Conservation (phyloP, 2,329 filamentous ascomycete species). For the Coleophoma cylindrospora region DNA sequence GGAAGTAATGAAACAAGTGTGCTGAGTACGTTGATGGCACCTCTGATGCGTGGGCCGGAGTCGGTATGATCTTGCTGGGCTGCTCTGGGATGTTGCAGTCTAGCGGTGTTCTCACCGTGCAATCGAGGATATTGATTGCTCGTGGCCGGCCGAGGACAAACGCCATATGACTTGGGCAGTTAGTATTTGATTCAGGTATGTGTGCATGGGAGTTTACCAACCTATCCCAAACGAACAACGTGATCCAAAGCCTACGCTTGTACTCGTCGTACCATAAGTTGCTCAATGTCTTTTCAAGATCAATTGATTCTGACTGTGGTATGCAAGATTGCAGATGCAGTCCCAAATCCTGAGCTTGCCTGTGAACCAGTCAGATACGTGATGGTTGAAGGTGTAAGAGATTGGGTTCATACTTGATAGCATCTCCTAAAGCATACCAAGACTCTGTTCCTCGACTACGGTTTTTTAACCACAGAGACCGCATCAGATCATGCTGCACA, state of each 20-base stretch:
- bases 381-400: background rate
- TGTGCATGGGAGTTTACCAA: background rate
- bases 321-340: background rate
- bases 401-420: background rate
- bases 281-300: background rate
- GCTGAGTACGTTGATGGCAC: background rate
- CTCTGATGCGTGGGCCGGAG: background rate
- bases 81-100: background rate
- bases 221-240: background rate
- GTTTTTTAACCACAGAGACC: background rate
- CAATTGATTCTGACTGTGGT: background rate
- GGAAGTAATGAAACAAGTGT: background rate
- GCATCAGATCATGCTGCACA: background rate
- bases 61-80: background rate
- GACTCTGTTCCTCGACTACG: background rate
- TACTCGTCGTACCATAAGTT: constrained; percentile 1
- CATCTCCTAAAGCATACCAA: background rate
- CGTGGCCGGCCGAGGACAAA: background rate
- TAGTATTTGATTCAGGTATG: background rate
- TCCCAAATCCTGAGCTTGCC: background rate
- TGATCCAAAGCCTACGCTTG: background rate
- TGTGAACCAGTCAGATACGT: background rate
- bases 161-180: background rate
- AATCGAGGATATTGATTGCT: background rate
- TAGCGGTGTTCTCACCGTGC: background rate